A percentile compares a stretch with the other conserved stretches of the same genome.
Evolutionary conservation across 2,329 filamentous ascomycete genomes (phyloP).

Genomic region (Cladophialophora carrionii): DNA sequence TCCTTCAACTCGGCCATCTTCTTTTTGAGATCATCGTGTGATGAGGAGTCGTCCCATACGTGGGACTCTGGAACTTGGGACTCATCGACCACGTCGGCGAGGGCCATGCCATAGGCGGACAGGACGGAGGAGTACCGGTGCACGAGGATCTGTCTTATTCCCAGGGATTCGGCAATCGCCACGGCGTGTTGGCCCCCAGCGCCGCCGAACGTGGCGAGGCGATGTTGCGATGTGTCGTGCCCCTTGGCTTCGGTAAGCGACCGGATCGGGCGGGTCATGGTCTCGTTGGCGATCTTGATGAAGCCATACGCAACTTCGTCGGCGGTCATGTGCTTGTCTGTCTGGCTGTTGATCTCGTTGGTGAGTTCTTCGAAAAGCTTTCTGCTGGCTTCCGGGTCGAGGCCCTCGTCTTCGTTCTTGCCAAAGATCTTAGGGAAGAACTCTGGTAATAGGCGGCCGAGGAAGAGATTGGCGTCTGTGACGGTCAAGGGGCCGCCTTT

Average conservation of each 20-base stretch:
- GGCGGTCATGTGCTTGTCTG: constrained; percentile 64
- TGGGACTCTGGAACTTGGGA: constrained; percentile 67
- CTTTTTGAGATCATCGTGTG: constrained; percentile 64
- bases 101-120: constrained; percentile 88
- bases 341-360: constrained; percentile 74
- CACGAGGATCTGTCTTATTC: constrained; percentile 81
- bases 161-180: constrained; percentile 81
- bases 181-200: constrained; percentile 92
- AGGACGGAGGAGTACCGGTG: constrained; percentile 90
- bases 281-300: constrained; percentile 85
- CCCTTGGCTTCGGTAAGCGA: constrained; percentile 91
- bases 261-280: constrained; percentile 87
- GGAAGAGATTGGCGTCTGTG: constrained; percentile 86
- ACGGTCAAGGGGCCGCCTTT: constrained; percentile 90
- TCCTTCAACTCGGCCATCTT: constrained; percentile 80
- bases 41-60: constrained; percentile 63
- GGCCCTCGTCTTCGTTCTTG: constrained; percentile 78
- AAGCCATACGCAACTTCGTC: constrained; percentile 94
- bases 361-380: constrained; percentile 76
- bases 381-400: constrained; percentile 76
- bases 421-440: constrained; percentile 98
- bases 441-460: constrained; percentile 82
- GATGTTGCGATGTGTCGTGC: constrained; percentile 85
- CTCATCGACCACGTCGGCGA: constrained; percentile 92
- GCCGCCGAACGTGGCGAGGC: constrained; percentile 89